These are phyloP conservation scores for Cryptosporidium ryanae DNA, from an alignment of 169 alveolate genomes.

Conservation along the genomic window DNA sequence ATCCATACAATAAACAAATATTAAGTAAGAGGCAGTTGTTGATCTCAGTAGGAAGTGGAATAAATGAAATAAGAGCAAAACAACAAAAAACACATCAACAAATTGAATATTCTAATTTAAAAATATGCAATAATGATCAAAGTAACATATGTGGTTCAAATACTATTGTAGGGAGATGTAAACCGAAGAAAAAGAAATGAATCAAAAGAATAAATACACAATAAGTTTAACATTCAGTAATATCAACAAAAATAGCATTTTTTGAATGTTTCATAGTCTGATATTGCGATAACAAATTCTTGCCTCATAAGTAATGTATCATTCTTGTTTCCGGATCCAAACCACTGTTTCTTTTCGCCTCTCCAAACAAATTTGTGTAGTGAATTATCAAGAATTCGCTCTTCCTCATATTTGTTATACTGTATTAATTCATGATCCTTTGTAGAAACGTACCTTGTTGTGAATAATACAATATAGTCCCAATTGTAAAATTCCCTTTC, in stretches of 20 bases:
- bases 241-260: constrained; percentile 4
- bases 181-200: constrained; percentile 8
- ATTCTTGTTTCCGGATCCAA: constrained; percentile 38
- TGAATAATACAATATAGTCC: constrained; percentile 48
- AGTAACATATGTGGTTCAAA: not conserved
- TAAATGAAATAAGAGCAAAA: constrained; percentile 31
- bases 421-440: constrained; percentile 1
- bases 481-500: constrained; percentile 56
- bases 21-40: constrained; percentile 13
- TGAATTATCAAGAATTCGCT: constrained; percentile 26
- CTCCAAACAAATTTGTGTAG: constrained; percentile 26
- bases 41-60: constrained; percentile 11
- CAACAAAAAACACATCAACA: not conserved
- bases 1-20: constrained; percentile 9
- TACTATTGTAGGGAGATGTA: not conserved
- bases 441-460: constrained; percentile 23
- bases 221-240: not conserved
- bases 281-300: constrained; percentile 40
- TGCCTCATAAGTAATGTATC: constrained; percentile 46
- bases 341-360: constrained; percentile 26
- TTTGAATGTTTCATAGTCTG: constrained; percentile 30
- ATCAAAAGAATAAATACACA: not conserved
- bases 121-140: not conserved
- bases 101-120: not conserved
- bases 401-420: constrained; percentile 55